Evolutionary conservation across 306 rosid species (phyloP), one percentile per base, ranked within the genome.

Genomic region (Vachellia collinsii): DNA sequence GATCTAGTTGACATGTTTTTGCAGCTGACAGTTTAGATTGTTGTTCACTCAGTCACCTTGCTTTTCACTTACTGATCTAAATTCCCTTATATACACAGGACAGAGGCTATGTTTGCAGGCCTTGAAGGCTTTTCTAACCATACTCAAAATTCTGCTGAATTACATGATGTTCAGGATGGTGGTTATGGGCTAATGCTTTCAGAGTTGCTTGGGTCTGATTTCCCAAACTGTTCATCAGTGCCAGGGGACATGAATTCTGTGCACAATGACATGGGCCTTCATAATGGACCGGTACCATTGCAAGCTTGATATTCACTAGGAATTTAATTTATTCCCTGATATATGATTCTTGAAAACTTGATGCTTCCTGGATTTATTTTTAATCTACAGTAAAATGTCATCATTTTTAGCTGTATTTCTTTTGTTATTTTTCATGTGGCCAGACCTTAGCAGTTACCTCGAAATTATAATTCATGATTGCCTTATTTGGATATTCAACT

Each of bases 141-240:
- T 70, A 80, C 85, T 62, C 94, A 82, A 80, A 91, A 80, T 86
- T 71, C 92, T 67, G 81, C 83, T 79, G 97, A 90, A 78, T 87
- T 88, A 53, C 89, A 91, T 73, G 95, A 92, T 85, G 92, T 78
- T 83, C 99, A 91, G 85, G 97, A 94, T 82, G 97, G 99, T 83
- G 97, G 99, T 78, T 91, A 92, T 82, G 97, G 99, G 64, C 90
- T 94, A 68, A 91, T 92, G 97, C 88, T 94, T 84, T 94, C 98
- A 0, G 99, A 92, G 83, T 84, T 92, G 82, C 92, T 93, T 65
- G 99, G 78, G 79, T 59, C 88, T 67, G 99, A 94, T 83, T 92
- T 92, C 77, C 44, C 99, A 11, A 86, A 81, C 87, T 94, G 99
- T 80, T 87, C 95, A 62, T 83, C 99, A 1, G 97, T 91, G 63